Percentiles rank a stretch among this genome's conserved stretches.
Conservation (phyloP, 768 basidiomycete species). For the Suillus weaverae region DNA sequence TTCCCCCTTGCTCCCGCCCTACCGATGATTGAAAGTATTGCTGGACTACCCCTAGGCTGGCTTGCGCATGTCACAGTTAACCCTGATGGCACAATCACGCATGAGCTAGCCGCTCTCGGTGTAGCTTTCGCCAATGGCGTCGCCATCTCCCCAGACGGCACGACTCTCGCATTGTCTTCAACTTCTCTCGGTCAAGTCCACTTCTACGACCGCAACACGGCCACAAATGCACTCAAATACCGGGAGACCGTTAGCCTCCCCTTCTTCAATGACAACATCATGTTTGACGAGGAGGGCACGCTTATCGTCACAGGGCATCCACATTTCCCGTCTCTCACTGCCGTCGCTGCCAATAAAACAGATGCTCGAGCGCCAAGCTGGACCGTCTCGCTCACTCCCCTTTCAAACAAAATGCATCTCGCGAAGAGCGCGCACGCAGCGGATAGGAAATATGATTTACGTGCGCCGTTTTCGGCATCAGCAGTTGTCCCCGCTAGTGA, state of each 20-base stretch:
- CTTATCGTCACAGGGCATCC: constrained; percentile 70
- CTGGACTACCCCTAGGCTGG: constrained; percentile 59
- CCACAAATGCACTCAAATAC: constrained; percentile 43
- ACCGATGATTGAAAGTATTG: constrained; percentile 54
- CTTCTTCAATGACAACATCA: constrained; percentile 63
- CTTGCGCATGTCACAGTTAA: constrained; percentile 54
- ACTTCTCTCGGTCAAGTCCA: constrained; percentile 47
- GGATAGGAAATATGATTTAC: constrained; percentile 35
- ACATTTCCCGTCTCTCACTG: constrained; percentile 52
- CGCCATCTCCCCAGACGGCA: constrained; percentile 51
- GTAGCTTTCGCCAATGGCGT: constrained; percentile 72
- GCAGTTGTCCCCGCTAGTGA: constrained; percentile 37
- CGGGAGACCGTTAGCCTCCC: constrained; percentile 48
- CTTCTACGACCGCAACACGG: constrained; percentile 51
- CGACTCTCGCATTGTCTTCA: constrained; percentile 57
- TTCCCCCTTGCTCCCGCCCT: constrained; percentile 46
- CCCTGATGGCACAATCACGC: constrained; percentile 30
- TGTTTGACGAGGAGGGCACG: constrained; percentile 45
- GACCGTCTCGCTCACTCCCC: constrained; percentile 47
- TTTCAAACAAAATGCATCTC: not conserved
- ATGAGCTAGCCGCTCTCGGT: constrained; percentile 44
- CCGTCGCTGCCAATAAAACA: constrained; percentile 45
- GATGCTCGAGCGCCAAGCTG: constrained; percentile 53
- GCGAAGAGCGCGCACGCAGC: constrained; percentile 4
- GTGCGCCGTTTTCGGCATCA: constrained; percentile 50